These are phyloP conservation scores for Cadophora sp. DNA, from an alignment of 2,329 filamentous ascomycete genomes.

Conservation along the genomic window DNA sequence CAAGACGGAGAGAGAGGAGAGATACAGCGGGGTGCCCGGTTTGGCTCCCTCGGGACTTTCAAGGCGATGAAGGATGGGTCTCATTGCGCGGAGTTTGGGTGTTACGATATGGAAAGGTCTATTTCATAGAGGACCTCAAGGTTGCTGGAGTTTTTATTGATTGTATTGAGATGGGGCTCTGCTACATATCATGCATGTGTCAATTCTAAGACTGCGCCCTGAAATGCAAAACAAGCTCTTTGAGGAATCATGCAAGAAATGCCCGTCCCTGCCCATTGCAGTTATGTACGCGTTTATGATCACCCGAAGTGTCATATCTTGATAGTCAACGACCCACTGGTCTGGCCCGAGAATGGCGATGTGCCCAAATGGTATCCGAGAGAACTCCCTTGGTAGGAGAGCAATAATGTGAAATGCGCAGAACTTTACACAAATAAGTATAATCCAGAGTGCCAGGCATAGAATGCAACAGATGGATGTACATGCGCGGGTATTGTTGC, in stretches of 20 bases:
- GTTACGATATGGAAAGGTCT: constrained; percentile 10
- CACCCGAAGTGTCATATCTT: constrained; percentile 25
- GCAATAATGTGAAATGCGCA: background rate
- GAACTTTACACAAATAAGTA: background rate
- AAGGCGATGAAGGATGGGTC: constrained; percentile 34
- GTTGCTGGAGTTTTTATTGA: constrained; percentile 16
- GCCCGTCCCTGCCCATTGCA: background rate
- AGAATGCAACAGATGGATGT: background rate
- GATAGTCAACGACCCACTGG: constrained; percentile 19
- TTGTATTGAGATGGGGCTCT: constrained; percentile 23
- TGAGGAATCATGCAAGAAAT: constrained; percentile 28
- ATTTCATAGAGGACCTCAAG: constrained; percentile 4
- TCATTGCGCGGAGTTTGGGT: constrained; percentile 27
- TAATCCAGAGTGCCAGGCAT: background rate
- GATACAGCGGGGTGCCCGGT: constrained; percentile 73
- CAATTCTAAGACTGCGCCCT: constrained; percentile 34
- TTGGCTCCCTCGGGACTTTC: constrained; percentile 48
- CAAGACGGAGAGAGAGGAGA: constrained; percentile 96
- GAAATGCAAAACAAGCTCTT: constrained; percentile 35
- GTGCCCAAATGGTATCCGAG: constrained; percentile 36
- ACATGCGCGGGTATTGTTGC: background rate
- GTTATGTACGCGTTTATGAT: constrained; percentile 28
- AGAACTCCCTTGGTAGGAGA: constrained; percentile 2
- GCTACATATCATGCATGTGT: constrained; percentile 25
- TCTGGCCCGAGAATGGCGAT: constrained; percentile 26